phyloP scores from a whole-genome alignment of 2,329 filamentous ascomycete species.

The Penicillium polonicum region DNA sequence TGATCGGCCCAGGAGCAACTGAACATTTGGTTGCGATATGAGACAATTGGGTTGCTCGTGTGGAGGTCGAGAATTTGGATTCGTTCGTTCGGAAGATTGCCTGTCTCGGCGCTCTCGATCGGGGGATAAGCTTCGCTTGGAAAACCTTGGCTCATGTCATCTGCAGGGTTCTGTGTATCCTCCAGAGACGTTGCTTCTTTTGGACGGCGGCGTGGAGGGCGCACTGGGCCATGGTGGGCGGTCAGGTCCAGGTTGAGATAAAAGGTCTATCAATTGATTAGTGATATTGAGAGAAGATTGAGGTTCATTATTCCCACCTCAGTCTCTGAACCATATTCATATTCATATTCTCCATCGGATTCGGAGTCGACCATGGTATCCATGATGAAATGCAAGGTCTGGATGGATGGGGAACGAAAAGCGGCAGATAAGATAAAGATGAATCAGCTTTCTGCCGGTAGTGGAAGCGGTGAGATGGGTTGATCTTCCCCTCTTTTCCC shows the following conservation, averaged over 20 bases:
- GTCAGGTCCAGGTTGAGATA: constrained; percentile 62
- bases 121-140: constrained; percentile 35
- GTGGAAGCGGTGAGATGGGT: not conserved
- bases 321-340: constrained; percentile 57
- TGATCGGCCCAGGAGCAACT: constrained; percentile 78
- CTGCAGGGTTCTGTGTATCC: not conserved
- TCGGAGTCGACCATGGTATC: constrained; percentile 34
- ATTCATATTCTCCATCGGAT: constrained; percentile 56
- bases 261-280: constrained; percentile 46
- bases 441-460: constrained; percentile 1
- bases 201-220: constrained; percentile 32
- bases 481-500: not conserved
- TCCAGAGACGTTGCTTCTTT: constrained; percentile 16
- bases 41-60: constrained; percentile 70
- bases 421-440: constrained; percentile 14
- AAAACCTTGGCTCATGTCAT: not conserved
- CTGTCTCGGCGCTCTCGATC: constrained; percentile 39
- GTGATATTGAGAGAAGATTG: constrained; percentile 5
- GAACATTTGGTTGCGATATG: constrained; percentile 75
- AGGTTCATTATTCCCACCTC: constrained; percentile 41
- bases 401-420: not conserved
- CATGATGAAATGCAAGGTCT: constrained; percentile 3
- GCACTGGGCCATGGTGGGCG: constrained; percentile 42
- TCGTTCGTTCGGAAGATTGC: constrained; percentile 31
- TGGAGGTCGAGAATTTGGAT: constrained; percentile 85